Evolutionary conservation across 2,329 filamentous ascomycete species (phyloP).

Genomic region (Dichotomopilus funicola): DNA sequence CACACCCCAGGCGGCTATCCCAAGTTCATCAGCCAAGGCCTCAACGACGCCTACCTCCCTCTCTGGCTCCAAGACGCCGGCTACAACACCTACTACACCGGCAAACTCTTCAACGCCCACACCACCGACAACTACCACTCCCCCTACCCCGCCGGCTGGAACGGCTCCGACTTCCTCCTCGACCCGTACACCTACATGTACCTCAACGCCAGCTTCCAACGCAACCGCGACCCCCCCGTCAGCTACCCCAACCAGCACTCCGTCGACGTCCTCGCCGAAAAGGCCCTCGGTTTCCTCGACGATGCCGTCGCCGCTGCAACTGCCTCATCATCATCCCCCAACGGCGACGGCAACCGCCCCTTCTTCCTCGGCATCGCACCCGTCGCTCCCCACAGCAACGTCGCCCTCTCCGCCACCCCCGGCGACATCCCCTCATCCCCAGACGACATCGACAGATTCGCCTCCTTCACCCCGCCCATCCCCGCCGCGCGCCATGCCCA

Average conservation of each 20-base stretch:
- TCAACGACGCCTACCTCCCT: conserved; percentile 45
- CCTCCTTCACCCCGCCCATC: conserved; percentile 41
- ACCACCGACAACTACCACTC: conserved; percentile 43
- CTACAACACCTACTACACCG: conserved; percentile 48
- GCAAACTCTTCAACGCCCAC: conserved; percentile 50
- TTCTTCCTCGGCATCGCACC: conserved; percentile 57
- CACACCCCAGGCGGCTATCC: conserved; percentile 35
- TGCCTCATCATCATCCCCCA: too few relatives aligned
- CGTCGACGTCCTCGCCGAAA: conserved; percentile 22
- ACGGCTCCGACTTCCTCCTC: conserved; percentile 49
- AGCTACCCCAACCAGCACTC: conserved; percentile 29
- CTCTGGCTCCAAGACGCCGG: conserved; percentile 46
- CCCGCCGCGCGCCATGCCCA: conserved; percentile 52
- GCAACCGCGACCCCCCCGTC: conserved; percentile 43
- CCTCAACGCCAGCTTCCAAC: conserved; percentile 57
- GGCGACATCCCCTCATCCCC: neutral
- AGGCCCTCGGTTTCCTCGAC: conserved; percentile 22
- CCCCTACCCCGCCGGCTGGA: conserved; percentile 50
- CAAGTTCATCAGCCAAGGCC: conserved; percentile 44
- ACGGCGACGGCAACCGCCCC: too few relatives aligned
- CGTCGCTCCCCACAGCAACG: conserved; percentile 50
- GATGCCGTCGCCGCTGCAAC: conserved; percentile 10
- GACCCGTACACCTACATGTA: conserved; percentile 65
- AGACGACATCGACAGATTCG: conserved; percentile 12
- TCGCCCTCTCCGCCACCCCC: conserved; percentile 23